These are phyloP conservation scores for Oryza australiensis DNA, from an alignment of 176 grass and related monocot genomes.

Conservation along the genomic window DNA sequence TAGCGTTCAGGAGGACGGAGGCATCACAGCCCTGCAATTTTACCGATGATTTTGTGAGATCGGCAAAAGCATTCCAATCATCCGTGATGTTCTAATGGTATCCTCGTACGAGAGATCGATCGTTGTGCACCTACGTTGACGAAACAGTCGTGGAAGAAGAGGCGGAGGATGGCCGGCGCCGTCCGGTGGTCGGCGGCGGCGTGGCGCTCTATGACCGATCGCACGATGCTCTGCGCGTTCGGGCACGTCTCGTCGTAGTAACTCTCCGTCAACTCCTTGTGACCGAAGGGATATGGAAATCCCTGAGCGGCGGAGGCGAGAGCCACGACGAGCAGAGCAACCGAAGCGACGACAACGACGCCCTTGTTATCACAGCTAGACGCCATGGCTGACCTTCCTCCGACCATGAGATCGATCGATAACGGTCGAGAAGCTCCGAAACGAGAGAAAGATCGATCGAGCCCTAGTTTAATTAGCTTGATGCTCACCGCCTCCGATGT, in stretches of 20 bases:
- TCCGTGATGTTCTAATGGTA: neutral
- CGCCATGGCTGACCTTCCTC: neutral
- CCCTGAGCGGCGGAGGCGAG: neutral
- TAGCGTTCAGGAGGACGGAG: slow-evolving; percentile 54
- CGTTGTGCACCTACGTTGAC: slow-evolving; percentile 38
- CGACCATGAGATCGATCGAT: no score
- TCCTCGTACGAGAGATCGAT: no score
- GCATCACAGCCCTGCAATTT: slow-evolving; percentile 58
- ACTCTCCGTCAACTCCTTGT: neutral
- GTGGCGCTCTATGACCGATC: slow-evolving; percentile 37
- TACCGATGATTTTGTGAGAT: neutral
- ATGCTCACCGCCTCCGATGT: no score
- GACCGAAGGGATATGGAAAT: neutral
- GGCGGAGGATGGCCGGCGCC: slow-evolving; percentile 65
- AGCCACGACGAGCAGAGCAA: neutral
- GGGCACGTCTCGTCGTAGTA: slow-evolving; percentile 69
- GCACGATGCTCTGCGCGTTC: slow-evolving; percentile 27
- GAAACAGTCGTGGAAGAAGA: slow-evolving; percentile 88
- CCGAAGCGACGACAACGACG: neutral
- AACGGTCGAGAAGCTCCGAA: no score
- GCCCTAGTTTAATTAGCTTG: no score
- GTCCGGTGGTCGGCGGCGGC: slow-evolving; percentile 4
- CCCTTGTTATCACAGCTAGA: no score
- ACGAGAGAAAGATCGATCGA: no score
- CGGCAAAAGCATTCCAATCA: neutral